A percentile compares a stretch with the other conserved stretches of the same genome.
Conservation (phyloP, 139 green algal genomes). For the Haematococcus lacustris region DNA sequence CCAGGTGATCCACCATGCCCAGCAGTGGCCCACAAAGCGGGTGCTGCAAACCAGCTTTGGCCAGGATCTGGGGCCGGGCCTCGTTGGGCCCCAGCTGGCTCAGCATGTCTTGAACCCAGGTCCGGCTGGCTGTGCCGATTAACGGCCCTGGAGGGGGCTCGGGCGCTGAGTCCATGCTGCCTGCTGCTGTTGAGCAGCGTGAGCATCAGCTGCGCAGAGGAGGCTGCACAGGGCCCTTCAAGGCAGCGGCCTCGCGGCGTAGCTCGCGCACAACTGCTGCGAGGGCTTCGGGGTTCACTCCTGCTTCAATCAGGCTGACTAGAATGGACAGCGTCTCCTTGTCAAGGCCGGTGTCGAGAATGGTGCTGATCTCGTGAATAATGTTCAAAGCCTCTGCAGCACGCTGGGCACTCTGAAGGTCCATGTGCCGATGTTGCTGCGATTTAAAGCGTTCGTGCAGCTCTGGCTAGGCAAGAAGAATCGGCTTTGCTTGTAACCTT, state of each 20-base stretch:
- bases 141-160: not conserved
- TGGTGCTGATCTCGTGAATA: slow-evolving; percentile 40
- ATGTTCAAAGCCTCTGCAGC: slow-evolving; percentile 30
- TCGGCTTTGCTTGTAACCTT: no score
- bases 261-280: slow-evolving; percentile 63
- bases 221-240: slow-evolving; percentile 9
- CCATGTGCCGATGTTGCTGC: no score
- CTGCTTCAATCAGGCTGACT: slow-evolving; percentile 60
- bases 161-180: not conserved
- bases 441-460: no score
- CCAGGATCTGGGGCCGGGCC: slow-evolving; percentile 43
- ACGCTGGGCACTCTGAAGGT: not conserved
- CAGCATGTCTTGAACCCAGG: slow-evolving; percentile 24
- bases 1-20: slow-evolving; percentile 66
- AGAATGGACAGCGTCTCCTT: slow-evolving; percentile 64
- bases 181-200: not conserved
- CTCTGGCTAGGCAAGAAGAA: no score
- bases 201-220: not conserved
- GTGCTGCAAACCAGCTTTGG: slow-evolving; percentile 33
- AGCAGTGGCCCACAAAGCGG: slow-evolving; percentile 59
- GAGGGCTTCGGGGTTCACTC: slow-evolving; percentile 77
- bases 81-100: slow-evolving; percentile 28
- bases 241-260: slow-evolving; percentile 42
- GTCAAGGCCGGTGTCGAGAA: slow-evolving; percentile 64
- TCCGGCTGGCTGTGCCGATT: slow-evolving; percentile 14